These are phyloP conservation scores for Stentor coeruleus DNA, from an alignment of 73 alveolate species.

Conservation along the genomic window DNA sequence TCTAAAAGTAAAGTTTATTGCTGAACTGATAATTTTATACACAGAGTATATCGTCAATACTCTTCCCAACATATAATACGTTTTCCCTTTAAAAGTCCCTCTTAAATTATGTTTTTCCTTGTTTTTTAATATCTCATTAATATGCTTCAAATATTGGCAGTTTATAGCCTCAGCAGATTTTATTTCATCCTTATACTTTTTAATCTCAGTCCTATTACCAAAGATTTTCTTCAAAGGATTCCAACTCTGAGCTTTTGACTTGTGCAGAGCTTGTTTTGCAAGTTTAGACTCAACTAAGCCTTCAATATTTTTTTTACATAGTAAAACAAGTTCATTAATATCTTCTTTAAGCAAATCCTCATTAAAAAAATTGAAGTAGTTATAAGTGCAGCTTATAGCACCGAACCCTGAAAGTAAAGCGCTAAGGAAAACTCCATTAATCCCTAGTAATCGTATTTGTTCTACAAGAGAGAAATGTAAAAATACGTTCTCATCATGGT, in stretches of 20 bases:
- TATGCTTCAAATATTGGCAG: neutral
- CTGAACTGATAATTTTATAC: neutral
- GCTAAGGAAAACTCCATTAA: conserved; percentile 3
- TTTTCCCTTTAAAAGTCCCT: conserved; percentile 17
- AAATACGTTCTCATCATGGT: neutral
- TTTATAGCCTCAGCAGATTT: neutral
- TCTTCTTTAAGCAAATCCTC: neutral
- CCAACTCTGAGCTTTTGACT: neutral
- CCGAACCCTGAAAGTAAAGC: conserved; percentile 27
- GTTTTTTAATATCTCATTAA: neutral
- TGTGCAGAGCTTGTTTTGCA: neutral
- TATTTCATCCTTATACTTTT: neutral
- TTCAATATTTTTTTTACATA: neutral
- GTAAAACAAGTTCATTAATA: neutral
- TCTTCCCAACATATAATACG: conserved; percentile 4
- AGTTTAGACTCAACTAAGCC: neutral
- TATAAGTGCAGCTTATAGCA: conserved; percentile 27
- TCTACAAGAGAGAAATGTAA: neutral
- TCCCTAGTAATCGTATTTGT: neutral
- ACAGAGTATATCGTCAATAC: neutral
- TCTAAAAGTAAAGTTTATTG: neutral
- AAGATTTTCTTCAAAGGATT: neutral
- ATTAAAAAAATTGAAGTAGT: conserved; percentile 23
- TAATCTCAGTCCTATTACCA: neutral
- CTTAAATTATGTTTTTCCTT: neutral